These are phyloP conservation scores for Brettanomyces bruxellensis DNA, from an alignment of 805 yeast species.

Conservation along the genomic window DNA sequence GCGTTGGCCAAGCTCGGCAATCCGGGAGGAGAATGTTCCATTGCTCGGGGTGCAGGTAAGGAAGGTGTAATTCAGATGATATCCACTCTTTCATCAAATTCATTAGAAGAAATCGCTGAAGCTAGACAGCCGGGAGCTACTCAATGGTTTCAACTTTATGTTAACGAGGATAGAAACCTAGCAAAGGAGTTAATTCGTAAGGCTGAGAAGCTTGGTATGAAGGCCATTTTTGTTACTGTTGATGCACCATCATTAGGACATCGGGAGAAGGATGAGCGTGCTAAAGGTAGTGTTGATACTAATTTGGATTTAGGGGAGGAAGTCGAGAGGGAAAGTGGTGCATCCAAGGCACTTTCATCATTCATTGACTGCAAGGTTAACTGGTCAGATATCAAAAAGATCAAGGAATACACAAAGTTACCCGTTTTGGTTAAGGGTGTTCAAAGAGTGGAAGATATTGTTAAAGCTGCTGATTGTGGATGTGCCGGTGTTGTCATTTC, in stretches of 20 bases:
- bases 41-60: conserved; percentile 74
- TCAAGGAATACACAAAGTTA: conserved; percentile 45
- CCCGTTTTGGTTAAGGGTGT: conserved; percentile 77
- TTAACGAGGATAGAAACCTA: conserved; percentile 64
- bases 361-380: conserved; percentile 65
- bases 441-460: conserved; percentile 74
- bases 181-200: conserved; percentile 54
- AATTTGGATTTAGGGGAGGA: conserved; percentile 28
- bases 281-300: conserved; percentile 30
- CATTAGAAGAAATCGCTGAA: conserved; percentile 76
- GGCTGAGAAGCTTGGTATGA: conserved; percentile 66
- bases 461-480: conserved; percentile 64
- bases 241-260: conserved; percentile 91
- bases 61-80: conserved; percentile 80
- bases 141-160: conserved; percentile 87
- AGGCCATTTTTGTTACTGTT: conserved; percentile 80
- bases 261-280: conserved; percentile 54
- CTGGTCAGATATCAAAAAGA: conserved; percentile 58
- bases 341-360: conserved; percentile 77
- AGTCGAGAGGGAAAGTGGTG: conserved; percentile 69
- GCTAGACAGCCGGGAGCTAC: conserved; percentile 59
- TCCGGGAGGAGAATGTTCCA: conserved; percentile 83
- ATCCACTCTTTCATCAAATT: conserved; percentile 83
- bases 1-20: conserved; percentile 90
- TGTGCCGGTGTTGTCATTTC: conserved; percentile 74